Evolutionary conservation across 495 filamentous ascomycete genomes (phyloP).

Genomic region (Aspergillus heteromorphus): DNA sequence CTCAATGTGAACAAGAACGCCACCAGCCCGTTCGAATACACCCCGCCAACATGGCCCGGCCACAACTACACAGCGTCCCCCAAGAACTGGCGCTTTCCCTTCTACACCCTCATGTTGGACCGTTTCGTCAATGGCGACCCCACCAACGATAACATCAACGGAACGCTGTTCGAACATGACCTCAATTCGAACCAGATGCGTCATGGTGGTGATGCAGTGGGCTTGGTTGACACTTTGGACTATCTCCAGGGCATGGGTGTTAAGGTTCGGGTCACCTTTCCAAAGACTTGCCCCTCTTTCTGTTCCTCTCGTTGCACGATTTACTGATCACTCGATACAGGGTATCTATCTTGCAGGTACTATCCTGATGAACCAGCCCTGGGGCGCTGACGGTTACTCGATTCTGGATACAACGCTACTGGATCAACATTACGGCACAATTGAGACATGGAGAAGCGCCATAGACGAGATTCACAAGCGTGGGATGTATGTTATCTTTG

Average conservation of each 20-base stretch:
- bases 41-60: conserved; percentile 49
- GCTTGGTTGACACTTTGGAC: conserved; percentile 61
- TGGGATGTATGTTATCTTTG: conserved; percentile 67
- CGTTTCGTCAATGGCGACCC: conserved; percentile 70
- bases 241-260: conserved; percentile 73
- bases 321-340: conserved; percentile 25
- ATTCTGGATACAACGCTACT: conserved; percentile 66
- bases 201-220: conserved; percentile 66
- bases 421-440: conserved; percentile 63
- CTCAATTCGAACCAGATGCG: conserved; percentile 63
- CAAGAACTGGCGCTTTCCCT: conserved; percentile 64
- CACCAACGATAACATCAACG: conserved; percentile 65
- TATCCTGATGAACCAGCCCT: conserved; percentile 66
- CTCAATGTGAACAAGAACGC: conserved; percentile 61
- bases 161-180: conserved; percentile 65
- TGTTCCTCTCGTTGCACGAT: not conserved
- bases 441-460: conserved; percentile 57
- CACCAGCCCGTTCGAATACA: conserved; percentile 55
- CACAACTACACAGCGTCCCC: conserved; percentile 56
- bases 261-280: conserved; percentile 41
- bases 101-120: conserved; percentile 68
- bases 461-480: conserved; percentile 60
- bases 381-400: conserved; percentile 63
- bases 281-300: not conserved
- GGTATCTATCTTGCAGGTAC: conserved; percentile 66